Evolutionary conservation across 176 grass and related monocot genomes (phyloP).

Genomic region (Paspalum notatum): DNA sequence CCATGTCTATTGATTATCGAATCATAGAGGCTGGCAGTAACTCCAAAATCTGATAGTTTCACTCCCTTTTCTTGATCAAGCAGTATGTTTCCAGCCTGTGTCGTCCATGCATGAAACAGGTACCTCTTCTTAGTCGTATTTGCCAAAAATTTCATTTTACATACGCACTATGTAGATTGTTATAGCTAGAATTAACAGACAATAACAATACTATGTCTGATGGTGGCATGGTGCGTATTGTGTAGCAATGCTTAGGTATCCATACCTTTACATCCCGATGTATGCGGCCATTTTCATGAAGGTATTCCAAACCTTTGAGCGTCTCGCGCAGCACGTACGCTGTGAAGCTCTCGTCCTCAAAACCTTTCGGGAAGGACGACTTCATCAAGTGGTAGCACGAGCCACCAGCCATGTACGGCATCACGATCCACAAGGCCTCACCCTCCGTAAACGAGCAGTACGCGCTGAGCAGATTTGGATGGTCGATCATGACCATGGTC

Average conservation of each 20-base stretch:
- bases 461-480: constrained; percentile 77
- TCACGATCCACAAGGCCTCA: constrained; percentile 71
- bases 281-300: constrained; percentile 87
- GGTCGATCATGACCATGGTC: constrained; percentile 87
- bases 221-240: too few species aligned
- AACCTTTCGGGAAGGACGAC: constrained; percentile 74
- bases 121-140: neutral
- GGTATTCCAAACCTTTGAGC: constrained; percentile 74
- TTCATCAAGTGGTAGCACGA: constrained; percentile 94
- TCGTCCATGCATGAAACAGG: constrained; percentile 12
- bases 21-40: constrained; percentile 86
- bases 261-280: constrained; percentile 88
- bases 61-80: constrained; percentile 74
- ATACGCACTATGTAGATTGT: neutral
- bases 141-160: neutral
- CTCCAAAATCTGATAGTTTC: constrained; percentile 91
- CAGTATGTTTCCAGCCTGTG: constrained; percentile 89
- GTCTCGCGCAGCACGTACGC: constrained; percentile 77
- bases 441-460: constrained; percentile 79
- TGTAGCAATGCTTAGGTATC: too few species aligned
- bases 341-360: constrained; percentile 70
- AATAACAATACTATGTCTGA: too few species aligned
- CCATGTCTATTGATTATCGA: constrained; percentile 73
- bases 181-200: neutral
- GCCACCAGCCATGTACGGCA: constrained; percentile 95